These are phyloP conservation scores for Termitomyces sp. DNA, from an alignment of 768 basidiomycete species.

Conservation along the genomic window DNA sequence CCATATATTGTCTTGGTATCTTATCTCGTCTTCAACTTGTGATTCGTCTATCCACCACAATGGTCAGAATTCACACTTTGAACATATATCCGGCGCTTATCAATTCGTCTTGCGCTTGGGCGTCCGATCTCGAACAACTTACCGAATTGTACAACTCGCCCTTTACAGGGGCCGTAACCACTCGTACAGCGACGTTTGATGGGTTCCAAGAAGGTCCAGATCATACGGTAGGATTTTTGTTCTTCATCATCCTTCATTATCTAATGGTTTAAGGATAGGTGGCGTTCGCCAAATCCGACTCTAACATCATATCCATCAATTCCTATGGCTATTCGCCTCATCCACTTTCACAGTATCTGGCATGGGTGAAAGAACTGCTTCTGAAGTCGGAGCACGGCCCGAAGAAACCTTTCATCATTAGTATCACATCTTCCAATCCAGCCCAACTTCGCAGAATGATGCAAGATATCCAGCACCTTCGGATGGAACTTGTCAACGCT, in stretches of 20 bases:
- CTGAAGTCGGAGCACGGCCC: constrained; percentile 21
- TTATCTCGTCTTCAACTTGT: not conserved
- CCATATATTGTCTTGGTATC: constrained; percentile 12
- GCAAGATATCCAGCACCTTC: constrained; percentile 53
- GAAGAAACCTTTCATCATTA: constrained; percentile 67
- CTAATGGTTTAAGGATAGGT: constrained; percentile 38
- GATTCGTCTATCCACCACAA: constrained; percentile 19
- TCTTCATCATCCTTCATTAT: constrained; percentile 1
- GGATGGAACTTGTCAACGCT: constrained; percentile 32
- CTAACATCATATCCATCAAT: constrained; percentile 62
- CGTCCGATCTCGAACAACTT: constrained; percentile 64
- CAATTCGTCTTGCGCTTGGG: constrained; percentile 83
- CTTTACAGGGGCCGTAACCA: constrained; percentile 76
- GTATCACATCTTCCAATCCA: constrained; percentile 64
- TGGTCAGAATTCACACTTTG: constrained; percentile 59
- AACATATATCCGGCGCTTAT: constrained; percentile 60
- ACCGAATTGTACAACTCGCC: constrained; percentile 60
- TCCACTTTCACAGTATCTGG: constrained; percentile 61
- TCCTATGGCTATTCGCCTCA: constrained; percentile 87
- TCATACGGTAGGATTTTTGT: constrained; percentile 49
- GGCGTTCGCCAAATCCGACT: constrained; percentile 45
- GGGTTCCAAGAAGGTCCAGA: constrained; percentile 66
- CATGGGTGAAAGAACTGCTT: constrained; percentile 54
- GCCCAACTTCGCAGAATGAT: constrained; percentile 53
- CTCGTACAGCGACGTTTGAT: constrained; percentile 66